These are phyloP conservation scores for Bimuria novae-zelandiae DNA, from an alignment of 2,329 filamentous ascomycete species.

Conservation along the genomic window DNA sequence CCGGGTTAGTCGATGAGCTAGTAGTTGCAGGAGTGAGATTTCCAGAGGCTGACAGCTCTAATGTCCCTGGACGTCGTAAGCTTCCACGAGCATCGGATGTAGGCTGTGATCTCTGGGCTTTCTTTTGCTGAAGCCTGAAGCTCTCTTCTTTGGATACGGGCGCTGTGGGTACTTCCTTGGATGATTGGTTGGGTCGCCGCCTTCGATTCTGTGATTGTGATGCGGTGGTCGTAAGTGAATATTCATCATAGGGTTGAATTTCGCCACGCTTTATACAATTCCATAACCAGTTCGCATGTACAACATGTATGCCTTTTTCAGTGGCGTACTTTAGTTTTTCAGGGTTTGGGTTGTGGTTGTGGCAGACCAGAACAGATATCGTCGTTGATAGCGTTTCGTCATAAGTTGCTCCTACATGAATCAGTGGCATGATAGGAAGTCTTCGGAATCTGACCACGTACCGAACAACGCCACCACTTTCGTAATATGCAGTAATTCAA, in stretches of 20 bases:
- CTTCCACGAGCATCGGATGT: slow-evolving; percentile 20
- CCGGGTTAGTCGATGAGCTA: slow-evolving; percentile 18
- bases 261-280: slow-evolving; percentile 66
- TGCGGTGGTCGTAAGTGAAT: slow-evolving; percentile 27
- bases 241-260: slow-evolving; percentile 55
- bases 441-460: slow-evolving; percentile 32
- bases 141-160: slow-evolving; percentile 30
- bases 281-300: slow-evolving; percentile 83
- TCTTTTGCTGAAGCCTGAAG: slow-evolving; percentile 25
- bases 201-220: slow-evolving; percentile 24
- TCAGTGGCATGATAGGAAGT: slow-evolving; percentile 18
- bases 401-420: slow-evolving; percentile 68
- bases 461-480: slow-evolving; percentile 75
- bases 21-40: slow-evolving; percentile 26
- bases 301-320: slow-evolving; percentile 78
- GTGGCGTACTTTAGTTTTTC: slow-evolving; percentile 81
- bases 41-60: slow-evolving; percentile 32
- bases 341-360: slow-evolving; percentile 59
- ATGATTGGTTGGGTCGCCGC: slow-evolving; percentile 17
- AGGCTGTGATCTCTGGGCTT: slow-evolving; percentile 20
- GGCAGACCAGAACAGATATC: slow-evolving; percentile 79
- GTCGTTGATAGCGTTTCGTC: slow-evolving; percentile 74
- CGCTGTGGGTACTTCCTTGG: slow-evolving; percentile 23
- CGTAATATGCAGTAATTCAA: slow-evolving; percentile 83
- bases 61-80: slow-evolving; percentile 21